Conservation (phyloP, 164 flowering plant species). For the Aristolochia fimbriata region DNA sequence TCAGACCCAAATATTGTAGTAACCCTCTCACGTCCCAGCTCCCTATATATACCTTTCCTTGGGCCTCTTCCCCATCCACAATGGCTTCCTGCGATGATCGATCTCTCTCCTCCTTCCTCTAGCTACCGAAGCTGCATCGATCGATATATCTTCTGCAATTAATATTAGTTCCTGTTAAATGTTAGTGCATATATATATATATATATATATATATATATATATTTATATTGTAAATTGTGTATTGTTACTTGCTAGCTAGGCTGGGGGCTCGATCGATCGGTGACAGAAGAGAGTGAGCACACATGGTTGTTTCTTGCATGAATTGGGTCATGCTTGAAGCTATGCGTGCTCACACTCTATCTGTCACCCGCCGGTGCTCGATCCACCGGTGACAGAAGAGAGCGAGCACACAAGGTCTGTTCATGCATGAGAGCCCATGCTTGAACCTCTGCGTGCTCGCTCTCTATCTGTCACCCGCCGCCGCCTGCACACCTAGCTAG, state of each 20-base stretch:
- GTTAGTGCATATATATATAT: background rate
- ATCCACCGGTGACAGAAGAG: conserved; percentile 12
- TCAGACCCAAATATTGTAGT: background rate
- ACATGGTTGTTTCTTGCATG: conserved; percentile 32
- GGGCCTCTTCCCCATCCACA: background rate
- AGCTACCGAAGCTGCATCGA: background rate
- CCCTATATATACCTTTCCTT: background rate
- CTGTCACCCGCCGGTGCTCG: conserved; percentile 28
- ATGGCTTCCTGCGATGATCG: background rate
- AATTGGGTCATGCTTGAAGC: conserved; percentile 45
- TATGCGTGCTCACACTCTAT: conserved; percentile 61
- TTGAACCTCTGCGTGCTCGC: conserved; percentile 59
- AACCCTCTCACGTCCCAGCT: background rate
- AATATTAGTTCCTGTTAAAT: too few species aligned
- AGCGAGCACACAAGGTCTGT: conserved; percentile 13
- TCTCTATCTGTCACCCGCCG: conserved; percentile 46
- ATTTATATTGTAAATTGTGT: too few species aligned
- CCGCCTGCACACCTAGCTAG: background rate
- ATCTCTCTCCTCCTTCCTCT: too few species aligned
- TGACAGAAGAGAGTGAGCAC: conserved; percentile 15
- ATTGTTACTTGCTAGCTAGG: background rate
- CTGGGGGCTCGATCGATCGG: conserved; percentile 1
- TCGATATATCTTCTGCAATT: too few species aligned
- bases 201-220: background rate
- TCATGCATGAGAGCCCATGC: conserved; percentile 46